Evolutionary conservation across 257 asterid species (phyloP).

Genomic region (Primulina tabacum): DNA sequence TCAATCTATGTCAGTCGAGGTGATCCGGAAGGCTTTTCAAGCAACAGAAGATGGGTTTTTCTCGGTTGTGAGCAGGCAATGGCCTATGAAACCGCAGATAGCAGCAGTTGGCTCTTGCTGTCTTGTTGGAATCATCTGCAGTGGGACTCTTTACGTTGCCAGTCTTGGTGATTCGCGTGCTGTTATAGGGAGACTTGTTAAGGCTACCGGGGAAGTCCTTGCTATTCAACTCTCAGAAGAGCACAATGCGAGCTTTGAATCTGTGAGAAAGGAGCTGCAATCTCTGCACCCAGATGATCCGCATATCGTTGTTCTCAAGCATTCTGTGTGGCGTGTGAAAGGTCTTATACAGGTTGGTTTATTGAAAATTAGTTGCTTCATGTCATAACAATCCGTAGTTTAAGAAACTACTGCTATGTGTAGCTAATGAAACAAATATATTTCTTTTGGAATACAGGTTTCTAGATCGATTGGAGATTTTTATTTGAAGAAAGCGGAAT

Average conservation of each 20-base stretch:
- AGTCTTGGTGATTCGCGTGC: constrained; percentile 60
- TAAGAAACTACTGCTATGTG: background rate
- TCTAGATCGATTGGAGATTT: constrained; percentile 82
- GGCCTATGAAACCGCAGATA: constrained; percentile 50
- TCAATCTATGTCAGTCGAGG: background rate
- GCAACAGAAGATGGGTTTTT: constrained; percentile 57
- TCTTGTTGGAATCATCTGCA: constrained; percentile 50
- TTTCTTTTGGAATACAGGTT: constrained; percentile 36
- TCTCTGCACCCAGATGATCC: constrained; percentile 51
- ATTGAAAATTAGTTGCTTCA: background rate
- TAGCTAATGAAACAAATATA: too few relatives aligned
- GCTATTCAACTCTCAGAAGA: constrained; percentile 50
- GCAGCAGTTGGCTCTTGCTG: constrained; percentile 61
- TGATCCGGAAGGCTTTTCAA: constrained; percentile 26
- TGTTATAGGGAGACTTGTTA: constrained; percentile 50
- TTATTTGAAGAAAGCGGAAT: constrained; percentile 65
- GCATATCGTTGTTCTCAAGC: constrained; percentile 51
- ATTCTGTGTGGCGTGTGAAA: constrained; percentile 59
- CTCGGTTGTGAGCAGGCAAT: constrained; percentile 41
- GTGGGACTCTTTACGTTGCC: constrained; percentile 46
- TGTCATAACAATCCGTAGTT: background rate
- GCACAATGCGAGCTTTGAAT: constrained; percentile 52
- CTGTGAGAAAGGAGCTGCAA: constrained; percentile 50
- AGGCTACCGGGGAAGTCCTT: constrained; percentile 50
- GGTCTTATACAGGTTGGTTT: constrained; percentile 48